Percentiles rank a stretch among this genome's conserved stretches.
Evolutionary conservation across 768 basidiomycete genomes (phyloP).

Genomic region (Leccinum obscurum): DNA sequence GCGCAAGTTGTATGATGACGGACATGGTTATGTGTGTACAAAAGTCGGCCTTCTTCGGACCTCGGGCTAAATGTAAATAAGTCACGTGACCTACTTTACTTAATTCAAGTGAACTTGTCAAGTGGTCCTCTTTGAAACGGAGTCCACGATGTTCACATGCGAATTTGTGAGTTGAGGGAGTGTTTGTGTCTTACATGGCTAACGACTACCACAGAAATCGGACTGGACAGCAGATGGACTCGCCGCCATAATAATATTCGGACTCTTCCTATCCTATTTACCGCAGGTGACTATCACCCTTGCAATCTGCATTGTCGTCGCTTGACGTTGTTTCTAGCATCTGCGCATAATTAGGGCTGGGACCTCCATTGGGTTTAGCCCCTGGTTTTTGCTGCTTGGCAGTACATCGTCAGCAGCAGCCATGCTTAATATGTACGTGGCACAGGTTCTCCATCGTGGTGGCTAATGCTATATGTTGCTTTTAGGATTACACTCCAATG

Average conservation of each 20-base stretch:
- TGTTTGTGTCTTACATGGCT: background rate
- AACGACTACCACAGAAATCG: conserved; percentile 50
- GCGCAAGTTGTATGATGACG: conserved; percentile 10
- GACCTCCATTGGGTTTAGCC: conserved; percentile 88
- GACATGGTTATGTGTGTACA: conserved; percentile 6
- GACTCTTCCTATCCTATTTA: conserved; percentile 78
- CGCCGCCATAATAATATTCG: conserved; percentile 67
- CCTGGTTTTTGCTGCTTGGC: conserved; percentile 88
- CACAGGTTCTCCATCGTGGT: background rate
- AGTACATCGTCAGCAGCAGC: conserved; percentile 80
- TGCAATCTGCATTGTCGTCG: background rate
- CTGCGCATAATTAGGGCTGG: conserved; percentile 73
- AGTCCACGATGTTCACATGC: conserved; percentile 11
- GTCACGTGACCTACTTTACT: background rate
- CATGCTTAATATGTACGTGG: conserved; percentile 76
- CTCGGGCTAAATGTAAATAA: background rate
- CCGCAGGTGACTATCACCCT: conserved; percentile 59
- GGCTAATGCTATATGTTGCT: background rate
- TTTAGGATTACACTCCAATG: conserved; percentile 81
- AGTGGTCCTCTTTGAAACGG: background rate
- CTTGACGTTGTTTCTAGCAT: conserved; percentile 47
- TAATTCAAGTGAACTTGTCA: no score
- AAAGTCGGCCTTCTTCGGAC: background rate
- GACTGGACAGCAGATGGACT: conserved; percentile 64
- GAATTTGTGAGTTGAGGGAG: conserved; percentile 17